Evolutionary conservation across 2,329 filamentous ascomycete species (phyloP), one percentile per base, ranked within the genome.

Genomic region (Plectosphaerella sp.): DNA sequence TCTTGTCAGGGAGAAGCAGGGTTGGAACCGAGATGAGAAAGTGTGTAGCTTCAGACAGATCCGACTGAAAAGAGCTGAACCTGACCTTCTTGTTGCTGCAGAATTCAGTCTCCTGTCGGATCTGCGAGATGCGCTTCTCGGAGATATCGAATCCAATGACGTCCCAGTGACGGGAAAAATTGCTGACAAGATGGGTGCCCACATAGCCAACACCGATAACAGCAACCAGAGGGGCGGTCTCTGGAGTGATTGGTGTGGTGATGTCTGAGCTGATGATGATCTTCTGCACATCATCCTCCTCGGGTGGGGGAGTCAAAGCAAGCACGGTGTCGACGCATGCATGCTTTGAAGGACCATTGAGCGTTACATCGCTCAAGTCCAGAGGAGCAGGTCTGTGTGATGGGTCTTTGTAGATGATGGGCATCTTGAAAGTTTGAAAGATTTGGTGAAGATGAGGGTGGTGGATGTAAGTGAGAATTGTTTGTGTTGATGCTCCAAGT

Each of bases 11-110:
- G 4, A 67, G 66, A 8, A 81, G 66, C 1, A 77, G 68, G 1
- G 79, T 81, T 2, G 79, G 79, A 3, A 82, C 78, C 0, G 77
- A 72, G 54, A 81, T 76, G 37, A 81, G 71, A 50, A 79, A 78
- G 60, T 81, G 76, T 0, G 74, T 78, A 9, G 74, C 78, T 33
- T 60, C 54, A 3, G 62, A 57, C 14, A 80, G 65, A 12, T 71
- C 66, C 10, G 36, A 22, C 2, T 20, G 47, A 9, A 12, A 41
- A 25, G 47, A 14, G 14, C n/a, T 48, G 35, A 48, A 48, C 35
- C 24, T 41, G 2, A 37, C 47, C 9, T 35, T 39, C 20, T n/a
- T 12, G 36, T 48, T 48, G 36, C 14, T 14, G 11, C 33, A 12
- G 47, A 48, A 48, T 35, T 48, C 47, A 20, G 36, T 62, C 15